Percentiles rank a stretch among this genome's conserved stretches.
Conservation (phyloP, 1,284 basidiomycete genomes). For the Trichosporon faecale region DNA sequence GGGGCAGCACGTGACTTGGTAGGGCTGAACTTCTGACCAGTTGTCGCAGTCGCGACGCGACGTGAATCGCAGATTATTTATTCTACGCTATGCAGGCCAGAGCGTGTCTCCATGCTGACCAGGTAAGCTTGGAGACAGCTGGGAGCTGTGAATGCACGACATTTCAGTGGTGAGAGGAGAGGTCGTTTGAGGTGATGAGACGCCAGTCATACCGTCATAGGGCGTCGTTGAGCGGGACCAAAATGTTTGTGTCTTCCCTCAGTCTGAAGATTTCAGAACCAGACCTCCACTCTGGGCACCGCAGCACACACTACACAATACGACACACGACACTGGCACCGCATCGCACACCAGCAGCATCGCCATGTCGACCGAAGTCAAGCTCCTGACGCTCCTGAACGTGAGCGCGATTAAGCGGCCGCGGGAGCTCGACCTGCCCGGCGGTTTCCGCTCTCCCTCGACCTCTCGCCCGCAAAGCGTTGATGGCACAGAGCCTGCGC, state of each 20-base stretch:
- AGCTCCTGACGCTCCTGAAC: constrained; percentile 88
- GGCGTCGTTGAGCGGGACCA: background rate
- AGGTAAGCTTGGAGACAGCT: too few relatives aligned
- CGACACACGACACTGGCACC: background rate
- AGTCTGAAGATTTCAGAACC: constrained; percentile 1
- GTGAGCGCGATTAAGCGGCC: constrained; percentile 70
- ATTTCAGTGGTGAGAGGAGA: too few relatives aligned
- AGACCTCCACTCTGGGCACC: background rate
- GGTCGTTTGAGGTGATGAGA: too few relatives aligned
- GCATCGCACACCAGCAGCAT: background rate
- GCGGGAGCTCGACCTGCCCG: constrained; percentile 49
- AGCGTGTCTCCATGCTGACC: too few relatives aligned
- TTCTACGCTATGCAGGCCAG: too few relatives aligned
- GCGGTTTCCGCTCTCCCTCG: constrained; percentile 49
- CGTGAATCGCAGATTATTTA: too few relatives aligned
- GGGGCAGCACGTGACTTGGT: too few relatives aligned
- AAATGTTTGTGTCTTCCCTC: background rate
- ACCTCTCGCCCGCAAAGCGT: constrained; percentile 9
- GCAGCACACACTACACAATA: background rate
- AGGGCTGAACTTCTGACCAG: too few relatives aligned
- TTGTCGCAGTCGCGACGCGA: too few relatives aligned
- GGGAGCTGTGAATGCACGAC: too few relatives aligned
- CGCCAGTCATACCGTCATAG: background rate
- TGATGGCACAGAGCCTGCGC: constrained; percentile 12
- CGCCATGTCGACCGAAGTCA: constrained; percentile 56